Percentiles rank a stretch among this genome's conserved stretches.
phyloP scores from a whole-genome alignment of 2,329 filamentous ascomycete species.

The Monosporascus sp. region DNA sequence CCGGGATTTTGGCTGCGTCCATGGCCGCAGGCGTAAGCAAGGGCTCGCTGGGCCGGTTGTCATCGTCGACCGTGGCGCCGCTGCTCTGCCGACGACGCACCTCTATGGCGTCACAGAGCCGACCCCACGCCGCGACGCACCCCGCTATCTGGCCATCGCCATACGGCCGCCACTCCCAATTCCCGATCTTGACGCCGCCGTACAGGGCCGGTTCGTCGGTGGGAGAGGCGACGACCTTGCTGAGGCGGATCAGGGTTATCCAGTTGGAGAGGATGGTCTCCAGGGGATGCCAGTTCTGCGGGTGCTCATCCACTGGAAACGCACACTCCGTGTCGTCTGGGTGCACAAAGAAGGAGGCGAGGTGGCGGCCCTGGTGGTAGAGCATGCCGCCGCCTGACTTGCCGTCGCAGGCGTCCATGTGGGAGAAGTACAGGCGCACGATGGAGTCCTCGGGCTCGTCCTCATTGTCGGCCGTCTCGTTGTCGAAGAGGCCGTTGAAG shows the following conservation, averaged over 20 bases:
- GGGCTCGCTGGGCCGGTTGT: not conserved
- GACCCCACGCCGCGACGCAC: constrained; percentile 20
- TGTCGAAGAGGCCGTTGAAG: constrained; percentile 13
- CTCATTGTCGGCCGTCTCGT: constrained; percentile 15
- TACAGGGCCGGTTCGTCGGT: constrained; percentile 10
- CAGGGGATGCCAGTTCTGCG: constrained; percentile 19
- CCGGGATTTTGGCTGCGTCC: constrained; percentile 14
- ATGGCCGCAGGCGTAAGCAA: constrained; percentile 5
- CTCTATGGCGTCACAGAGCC: constrained; percentile 20
- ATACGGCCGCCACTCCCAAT: constrained; percentile 28
- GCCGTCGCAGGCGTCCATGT: constrained; percentile 11
- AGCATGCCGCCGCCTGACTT: constrained; percentile 20
- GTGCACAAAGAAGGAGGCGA: constrained; percentile 17
- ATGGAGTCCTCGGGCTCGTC: constrained; percentile 18
- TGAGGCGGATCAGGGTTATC: constrained; percentile 18
- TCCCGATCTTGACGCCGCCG: constrained; percentile 16
- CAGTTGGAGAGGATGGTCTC: constrained; percentile 24
- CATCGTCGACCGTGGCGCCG: no score
- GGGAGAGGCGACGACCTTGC: constrained; percentile 19
- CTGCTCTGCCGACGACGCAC: constrained; percentile 3
- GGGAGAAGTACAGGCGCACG: constrained; percentile 17
- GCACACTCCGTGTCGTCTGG: constrained; percentile 17
- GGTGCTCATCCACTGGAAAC: constrained; percentile 13
- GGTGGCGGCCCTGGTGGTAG: constrained; percentile 23
- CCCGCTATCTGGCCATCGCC: constrained; percentile 20